Evolutionary conservation across 306 rosid genomes (phyloP).

Genomic region (Acacia crassicarpa): DNA sequence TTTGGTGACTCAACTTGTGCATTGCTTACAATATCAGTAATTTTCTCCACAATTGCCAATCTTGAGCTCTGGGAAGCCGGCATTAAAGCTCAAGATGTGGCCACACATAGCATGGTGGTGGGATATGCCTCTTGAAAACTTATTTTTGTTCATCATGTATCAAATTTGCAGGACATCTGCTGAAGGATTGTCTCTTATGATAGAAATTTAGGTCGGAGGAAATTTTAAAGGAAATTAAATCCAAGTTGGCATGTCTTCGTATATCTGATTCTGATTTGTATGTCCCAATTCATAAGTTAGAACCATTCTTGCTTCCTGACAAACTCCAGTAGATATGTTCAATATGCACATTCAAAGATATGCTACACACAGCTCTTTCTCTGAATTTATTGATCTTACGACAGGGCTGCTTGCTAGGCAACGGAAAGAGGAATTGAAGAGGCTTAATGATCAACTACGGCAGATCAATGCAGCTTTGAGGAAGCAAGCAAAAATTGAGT

Average conservation of each 20-base stretch:
- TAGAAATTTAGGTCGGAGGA: neutral
- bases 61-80: neutral
- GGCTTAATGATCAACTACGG: slow-evolving; percentile 84
- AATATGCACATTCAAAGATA: neutral
- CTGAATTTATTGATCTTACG: slow-evolving; percentile 23
- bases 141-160: neutral
- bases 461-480: slow-evolving; percentile 84
- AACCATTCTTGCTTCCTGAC: neutral
- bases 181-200: neutral
- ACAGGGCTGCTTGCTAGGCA: slow-evolving; percentile 94
- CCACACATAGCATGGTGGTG: neutral
- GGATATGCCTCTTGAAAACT: slow-evolving; percentile 26
- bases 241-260: neutral
- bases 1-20: neutral
- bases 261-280: slow-evolving; percentile 22
- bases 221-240: neutral
- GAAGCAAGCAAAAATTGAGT: slow-evolving; percentile 96
- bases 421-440: slow-evolving; percentile 77
- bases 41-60: neutral
- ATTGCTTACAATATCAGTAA: neutral
- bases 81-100: neutral
- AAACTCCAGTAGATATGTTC: slow-evolving; percentile 7
- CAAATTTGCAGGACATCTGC: neutral
- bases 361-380: slow-evolving; percentile 11
- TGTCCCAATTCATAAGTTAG: neutral